Evolutionary conservation across 192 early-diverging fungal species (phyloP), one percentile per base, ranked within the genome.

Genomic region (Haplosporangium gracile): DNA sequence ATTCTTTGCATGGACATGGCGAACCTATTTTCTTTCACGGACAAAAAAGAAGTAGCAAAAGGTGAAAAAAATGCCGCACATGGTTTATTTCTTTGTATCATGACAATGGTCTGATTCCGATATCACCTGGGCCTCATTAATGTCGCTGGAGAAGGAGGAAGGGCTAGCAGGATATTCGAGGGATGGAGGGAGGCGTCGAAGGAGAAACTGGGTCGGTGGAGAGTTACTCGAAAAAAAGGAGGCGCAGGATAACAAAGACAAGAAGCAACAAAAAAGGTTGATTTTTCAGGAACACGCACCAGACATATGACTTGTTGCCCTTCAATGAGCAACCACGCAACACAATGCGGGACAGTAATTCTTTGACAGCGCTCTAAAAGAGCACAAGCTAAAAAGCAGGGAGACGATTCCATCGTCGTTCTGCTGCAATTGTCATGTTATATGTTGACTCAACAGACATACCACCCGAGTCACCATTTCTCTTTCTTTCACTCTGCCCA

Each of bases 271-370:
- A 34, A 32, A 24, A 65, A 32, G 13, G 60, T 65, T 65, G 60
- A 65, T 65, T 65, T 65, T 65, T 65, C 60, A 65, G 60, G 60
- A 65, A 65, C 60, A 65, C 60, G 11, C 60, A 65, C 60, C 29
- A 32, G 32, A 13, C 29, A 65, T 34, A 15, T 29, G 29, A 65
- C 29, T 32, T 34, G 29, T 32, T 32, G 60, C 9, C 60, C 26
- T 32, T 60, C 24, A 26, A 13, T 32, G 29, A 34, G 60, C 1
- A 65, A 65, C 60, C 29, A 65, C 60, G 32, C 55, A 24, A 60
- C 55, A 24, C 53, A 65, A 65, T 65, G 29, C 29, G 29, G 29
- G 26, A 65, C 11, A 65, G 32, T 57, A 29, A 65, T 65, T 65
- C 29, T 32, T 32, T 32, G 26, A 32, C 18, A 15, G 10, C n/a